Evolutionary conservation across 2,329 filamentous ascomycete genomes (phyloP).

Genomic region (Fragosphaeria purpurea): DNA sequence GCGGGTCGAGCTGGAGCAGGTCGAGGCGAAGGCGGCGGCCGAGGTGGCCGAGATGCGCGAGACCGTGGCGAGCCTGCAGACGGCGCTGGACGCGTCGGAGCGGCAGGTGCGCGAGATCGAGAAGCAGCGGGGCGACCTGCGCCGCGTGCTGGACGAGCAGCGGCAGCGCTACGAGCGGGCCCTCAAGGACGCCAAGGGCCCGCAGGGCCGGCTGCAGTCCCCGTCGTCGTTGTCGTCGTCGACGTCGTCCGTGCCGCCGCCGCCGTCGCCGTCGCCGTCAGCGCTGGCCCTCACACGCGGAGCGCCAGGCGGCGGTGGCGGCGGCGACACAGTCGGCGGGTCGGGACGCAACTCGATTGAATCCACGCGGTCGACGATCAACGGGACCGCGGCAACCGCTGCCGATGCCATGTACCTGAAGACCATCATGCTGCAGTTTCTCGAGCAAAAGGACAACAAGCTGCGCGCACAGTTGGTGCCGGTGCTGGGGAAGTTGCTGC

Average conservation of each 20-base stretch:
- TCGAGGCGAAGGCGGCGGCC: constrained; percentile 56
- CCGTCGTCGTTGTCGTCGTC: neutral
- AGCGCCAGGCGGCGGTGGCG: neutral
- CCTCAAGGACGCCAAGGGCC: constrained; percentile 52
- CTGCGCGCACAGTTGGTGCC: constrained; percentile 67
- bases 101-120: constrained; percentile 71
- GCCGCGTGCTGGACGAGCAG: constrained; percentile 67
- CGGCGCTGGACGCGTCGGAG: constrained; percentile 80
- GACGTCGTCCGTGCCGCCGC: neutral
- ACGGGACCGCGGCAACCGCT: constrained; percentile 14
- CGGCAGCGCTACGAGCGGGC: constrained; percentile 70
- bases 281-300: too few relatives aligned
- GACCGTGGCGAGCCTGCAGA: constrained; percentile 67
- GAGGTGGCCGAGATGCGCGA: constrained; percentile 67
- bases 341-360: constrained; percentile 35
- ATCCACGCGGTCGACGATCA: constrained; percentile 29
- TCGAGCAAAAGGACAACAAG: constrained; percentile 71
- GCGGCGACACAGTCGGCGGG: constrained; percentile 17
- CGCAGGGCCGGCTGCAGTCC: constrained; percentile 23
- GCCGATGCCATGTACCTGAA: constrained; percentile 60
- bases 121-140: constrained; percentile 67
- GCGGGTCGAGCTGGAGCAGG: constrained; percentile 65
- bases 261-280: neutral
- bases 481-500: constrained; percentile 64
- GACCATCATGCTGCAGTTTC: constrained; percentile 70